Base-by-base conservation (phyloP, 2,329 filamentous ascomycete species). In the Colletotrichum abscissum region DNA sequence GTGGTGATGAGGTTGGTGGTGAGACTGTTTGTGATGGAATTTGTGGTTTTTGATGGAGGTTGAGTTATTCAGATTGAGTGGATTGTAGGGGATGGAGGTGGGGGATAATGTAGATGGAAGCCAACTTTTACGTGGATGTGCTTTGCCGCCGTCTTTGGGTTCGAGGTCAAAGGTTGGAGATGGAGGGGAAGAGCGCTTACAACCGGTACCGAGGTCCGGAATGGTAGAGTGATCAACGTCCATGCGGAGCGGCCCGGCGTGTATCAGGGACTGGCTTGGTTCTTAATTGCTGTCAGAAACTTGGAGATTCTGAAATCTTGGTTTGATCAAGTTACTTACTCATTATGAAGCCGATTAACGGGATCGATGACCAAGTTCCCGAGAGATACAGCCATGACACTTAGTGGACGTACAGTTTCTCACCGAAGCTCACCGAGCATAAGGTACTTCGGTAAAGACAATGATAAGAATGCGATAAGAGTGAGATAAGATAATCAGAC, bases 191-290 rank as follows among this genome's bases (percentile, higher is more conserved):
- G 19, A 7, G 14, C 59, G 33, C 14, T 68, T 56, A 35, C 69
- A 66, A 57, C 60, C 62, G 71, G 33, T 63, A 42, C 67, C 69
- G 64, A 69, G 73, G 73, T 73, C 62, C 56, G 57, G 52, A 24
- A 54, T 66, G 59, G 64, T 26, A 54, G 42, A n/a, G n/a, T 12
- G 46, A 57, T 67, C n/a, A 55, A 69, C 57, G 58, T 46, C 19
- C 42, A 28, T 16, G 22, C 9, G 46, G 9, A 14, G 52, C 30
- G 19, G 4, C 22, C 19, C 42, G 19, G 42, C 19, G 8, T 49
- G 42, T 49, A 49, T 22, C 42, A n/a, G 42, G 19, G 42, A 49
- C 42, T 49, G 42, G 19, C 19, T 49, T 49, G 42, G 16, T 49
- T 11, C 4, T 19, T 2, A 49, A 22, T 22, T 49, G 19, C 19